phyloP scores from a whole-genome alignment of 495 filamentous ascomycete species.

The Melanomma pulvis-pyrius region DNA sequence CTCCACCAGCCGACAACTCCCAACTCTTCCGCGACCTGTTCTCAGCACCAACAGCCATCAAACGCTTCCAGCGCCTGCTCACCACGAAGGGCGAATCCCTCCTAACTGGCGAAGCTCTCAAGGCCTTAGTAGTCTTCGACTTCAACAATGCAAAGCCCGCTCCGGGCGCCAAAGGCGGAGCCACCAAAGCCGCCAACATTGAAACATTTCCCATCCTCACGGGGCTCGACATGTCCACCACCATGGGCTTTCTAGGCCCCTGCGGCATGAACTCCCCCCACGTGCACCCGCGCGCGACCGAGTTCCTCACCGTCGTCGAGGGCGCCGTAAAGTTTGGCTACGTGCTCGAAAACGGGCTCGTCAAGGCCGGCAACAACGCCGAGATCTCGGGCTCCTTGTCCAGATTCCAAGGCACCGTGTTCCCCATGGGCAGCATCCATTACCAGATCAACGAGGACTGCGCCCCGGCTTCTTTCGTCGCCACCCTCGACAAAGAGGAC shows the following conservation, averaged over 20 bases:
- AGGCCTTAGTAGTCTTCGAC: constrained; percentile 32
- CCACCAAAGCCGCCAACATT: constrained; percentile 42
- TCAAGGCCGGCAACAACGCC: constrained; percentile 26
- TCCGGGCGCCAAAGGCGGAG: constrained; percentile 21
- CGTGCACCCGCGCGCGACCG: constrained; percentile 53
- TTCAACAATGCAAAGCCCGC: constrained; percentile 37
- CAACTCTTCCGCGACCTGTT: constrained; percentile 16
- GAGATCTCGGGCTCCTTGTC: constrained; percentile 46
- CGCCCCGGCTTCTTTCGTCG: constrained; percentile 54
- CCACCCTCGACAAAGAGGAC: constrained; percentile 54
- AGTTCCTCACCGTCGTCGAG: constrained; percentile 52
- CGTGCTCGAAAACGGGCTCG: constrained; percentile 55
- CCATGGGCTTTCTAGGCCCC: constrained; percentile 47
- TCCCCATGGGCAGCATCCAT: constrained; percentile 56
- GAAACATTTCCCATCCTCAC: constrained; percentile 52
- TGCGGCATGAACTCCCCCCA: constrained; percentile 55
- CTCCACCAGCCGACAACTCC: neutral
- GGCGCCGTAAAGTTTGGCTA: constrained; percentile 53
- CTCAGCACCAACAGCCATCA: constrained; percentile 28
- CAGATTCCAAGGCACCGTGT: constrained; percentile 52
- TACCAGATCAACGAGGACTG: constrained; percentile 59
- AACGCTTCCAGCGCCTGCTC: constrained; percentile 36
- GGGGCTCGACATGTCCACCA: constrained; percentile 46
- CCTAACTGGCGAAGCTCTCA: constrained; percentile 23
- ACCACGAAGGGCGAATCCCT: constrained; percentile 25